phyloP scores from a whole-genome alignment of 768 basidiomycete species.

The Collybiopsis confluens region DNA sequence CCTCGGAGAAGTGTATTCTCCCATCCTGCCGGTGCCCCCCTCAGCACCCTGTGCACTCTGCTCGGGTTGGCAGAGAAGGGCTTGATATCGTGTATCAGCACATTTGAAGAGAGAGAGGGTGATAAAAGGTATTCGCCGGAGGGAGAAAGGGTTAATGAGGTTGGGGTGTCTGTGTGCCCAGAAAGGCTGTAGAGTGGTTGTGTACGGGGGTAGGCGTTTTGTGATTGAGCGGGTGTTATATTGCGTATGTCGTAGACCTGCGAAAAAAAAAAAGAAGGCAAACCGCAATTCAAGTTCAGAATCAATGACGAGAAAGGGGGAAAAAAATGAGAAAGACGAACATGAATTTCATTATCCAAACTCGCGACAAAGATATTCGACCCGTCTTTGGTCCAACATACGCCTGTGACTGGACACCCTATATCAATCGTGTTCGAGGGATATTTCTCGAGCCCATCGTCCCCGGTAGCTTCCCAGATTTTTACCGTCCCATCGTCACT shows the following conservation, averaged over 20 bases:
- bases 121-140: constrained; percentile 85
- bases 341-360: constrained; percentile 95
- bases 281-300: constrained; percentile 1
- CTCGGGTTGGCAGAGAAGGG: constrained; percentile 88
- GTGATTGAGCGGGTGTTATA: constrained; percentile 74
- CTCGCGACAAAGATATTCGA: constrained; percentile 87
- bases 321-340: constrained; percentile 33
- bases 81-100: constrained; percentile 87
- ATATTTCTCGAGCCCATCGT: constrained; percentile 51
- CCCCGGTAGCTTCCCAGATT: constrained; percentile 87
- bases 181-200: constrained; percentile 72
- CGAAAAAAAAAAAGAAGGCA: not conserved
- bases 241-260: constrained; percentile 92
- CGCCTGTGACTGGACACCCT: constrained; percentile 88
- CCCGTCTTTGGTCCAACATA: constrained; percentile 91
- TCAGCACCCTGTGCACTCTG: constrained; percentile 72
- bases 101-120: constrained; percentile 85
- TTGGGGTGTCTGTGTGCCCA: constrained; percentile 91
- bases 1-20: constrained; percentile 82
- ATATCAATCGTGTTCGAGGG: constrained; percentile 78
- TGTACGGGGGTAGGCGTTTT: constrained; percentile 89
- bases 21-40: constrained; percentile 91
- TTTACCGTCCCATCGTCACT: constrained; percentile 91
- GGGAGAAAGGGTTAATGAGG: constrained; percentile 89
- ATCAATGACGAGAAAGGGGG: constrained; percentile 5